A percentile compares a stretch with the other conserved stretches of the same genome.
These are phyloP conservation scores for Fusarium decemcellulare DNA, from an alignment of 2,329 filamentous ascomycete genomes.

Conservation along the genomic window DNA sequence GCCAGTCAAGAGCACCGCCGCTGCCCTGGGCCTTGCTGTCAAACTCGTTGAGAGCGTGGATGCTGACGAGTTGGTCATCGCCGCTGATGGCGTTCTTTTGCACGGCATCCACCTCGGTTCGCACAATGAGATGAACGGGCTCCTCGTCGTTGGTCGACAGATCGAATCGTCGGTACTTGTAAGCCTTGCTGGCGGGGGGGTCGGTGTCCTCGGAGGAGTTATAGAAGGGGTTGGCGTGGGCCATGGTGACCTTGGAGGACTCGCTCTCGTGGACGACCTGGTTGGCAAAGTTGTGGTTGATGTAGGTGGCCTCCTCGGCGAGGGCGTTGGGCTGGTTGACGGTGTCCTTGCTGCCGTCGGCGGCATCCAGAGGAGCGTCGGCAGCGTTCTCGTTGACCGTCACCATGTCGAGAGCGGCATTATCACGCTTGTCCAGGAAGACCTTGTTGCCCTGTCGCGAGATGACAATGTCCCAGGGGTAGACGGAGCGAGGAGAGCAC, in stretches of 20 bases:
- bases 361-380: slow-evolving; percentile 91
- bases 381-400: slow-evolving; percentile 99
- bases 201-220: slow-evolving; percentile 93
- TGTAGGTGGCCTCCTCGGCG: slow-evolving; percentile 97
- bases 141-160: slow-evolving; percentile 95
- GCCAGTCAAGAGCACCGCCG: slow-evolving; percentile 96
- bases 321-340: slow-evolving; percentile 96
- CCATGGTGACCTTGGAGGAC: slow-evolving; percentile 84
- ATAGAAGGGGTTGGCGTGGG: slow-evolving; percentile 97
- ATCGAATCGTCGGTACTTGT: slow-evolving; percentile 98
- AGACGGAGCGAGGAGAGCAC: slow-evolving; percentile 96
- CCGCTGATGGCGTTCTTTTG: slow-evolving; percentile 95
- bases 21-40: slow-evolving; percentile 97
- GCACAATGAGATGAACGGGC: slow-evolving; percentile 91
- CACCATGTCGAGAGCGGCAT: slow-evolving; percentile 94
- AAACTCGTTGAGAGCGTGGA: slow-evolving; percentile 99
- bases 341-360: slow-evolving; percentile 92
- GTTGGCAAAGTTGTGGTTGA: slow-evolving; percentile 99
- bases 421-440: slow-evolving; percentile 98
- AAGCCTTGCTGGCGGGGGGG: slow-evolving; percentile 94
- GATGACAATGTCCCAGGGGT: slow-evolving; percentile 98
- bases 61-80: slow-evolving; percentile 90
- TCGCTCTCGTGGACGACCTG: slow-evolving; percentile 92
- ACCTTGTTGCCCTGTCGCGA: slow-evolving; percentile 94
- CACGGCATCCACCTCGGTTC: slow-evolving; percentile 95